Evolutionary conservation across 2,329 filamentous ascomycete species (phyloP), one percentile per base, ranked within the genome.

Genomic region (Aureobasidium sp.): DNA sequence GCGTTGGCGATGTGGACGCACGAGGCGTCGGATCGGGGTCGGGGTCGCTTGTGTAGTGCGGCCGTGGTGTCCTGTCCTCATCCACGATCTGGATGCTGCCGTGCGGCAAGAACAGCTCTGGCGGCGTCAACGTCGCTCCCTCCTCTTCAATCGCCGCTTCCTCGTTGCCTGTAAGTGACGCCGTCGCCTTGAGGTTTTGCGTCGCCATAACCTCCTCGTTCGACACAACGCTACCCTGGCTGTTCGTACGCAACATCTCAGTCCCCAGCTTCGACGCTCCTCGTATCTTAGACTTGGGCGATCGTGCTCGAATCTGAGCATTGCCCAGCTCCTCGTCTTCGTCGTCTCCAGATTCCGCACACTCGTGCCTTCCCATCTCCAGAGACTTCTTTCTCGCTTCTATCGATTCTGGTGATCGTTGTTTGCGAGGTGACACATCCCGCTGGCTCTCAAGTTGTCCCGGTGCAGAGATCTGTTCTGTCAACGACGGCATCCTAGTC

Each of bases 201-300:
- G 47, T 53, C 15, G 67, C 67, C 21, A 71, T 66, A 54, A 76
- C 65, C 49, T 80, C 78, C 48, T 81, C 78, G 30, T 77, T 72
- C 8, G 78, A 80, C 49, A 81, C 76, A 44, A 80, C 83, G 69
- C 92, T 96, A 53, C 95, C 93, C 68, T 93, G 88, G 70, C 91
- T 96, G 72, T 96, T 96, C 21, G 93, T 95, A 50, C 93, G 86
- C 90, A 97, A 93, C 93, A 97, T 97, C 74, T 97, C 93, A 55
- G 91, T 94, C 1, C 91, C 91, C 2, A 97, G 83, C 74, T 96
- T 97, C 0, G 91, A 96, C 41, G 69, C 69, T 11, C 88, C 89
- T 13, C 89, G 87, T 41, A 80, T 79, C 16, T 76, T 78, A 41
- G 83, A 62, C 78, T 68, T 81, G 66, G 77, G 77, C 73, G 74